Evolutionary conservation across 306 rosid genomes (phyloP).

Genomic region (Delonix regia): DNA sequence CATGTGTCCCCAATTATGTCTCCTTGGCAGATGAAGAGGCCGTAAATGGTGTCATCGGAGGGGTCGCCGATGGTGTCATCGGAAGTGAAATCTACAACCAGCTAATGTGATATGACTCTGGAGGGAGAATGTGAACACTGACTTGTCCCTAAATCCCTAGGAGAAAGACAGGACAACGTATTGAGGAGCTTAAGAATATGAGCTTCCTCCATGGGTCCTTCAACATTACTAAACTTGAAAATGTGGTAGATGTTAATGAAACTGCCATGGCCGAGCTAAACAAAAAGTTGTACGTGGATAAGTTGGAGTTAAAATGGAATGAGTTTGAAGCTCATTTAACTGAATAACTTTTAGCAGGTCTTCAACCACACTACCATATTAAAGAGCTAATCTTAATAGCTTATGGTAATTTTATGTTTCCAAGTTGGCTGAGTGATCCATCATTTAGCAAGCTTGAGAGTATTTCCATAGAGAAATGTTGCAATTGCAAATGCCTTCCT

Average conservation of each 20-base stretch:
- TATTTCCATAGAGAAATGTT: not conserved
- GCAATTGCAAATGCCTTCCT: not conserved
- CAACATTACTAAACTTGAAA: constrained; percentile 35
- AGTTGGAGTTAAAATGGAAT: constrained; percentile 35
- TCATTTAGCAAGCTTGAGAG: constrained; percentile 1
- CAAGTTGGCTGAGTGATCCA: constrained; percentile 25
- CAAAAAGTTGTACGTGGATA: constrained; percentile 30
- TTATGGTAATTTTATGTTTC: constrained; percentile 31
- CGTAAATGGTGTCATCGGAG: too few relatives aligned
- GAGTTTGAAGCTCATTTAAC: not conserved
- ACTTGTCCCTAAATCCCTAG: constrained; percentile 8
- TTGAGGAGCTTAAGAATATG: constrained; percentile 31
- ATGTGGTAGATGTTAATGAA: constrained; percentile 10
- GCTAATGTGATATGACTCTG: too few relatives aligned
- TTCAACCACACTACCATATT: constrained; percentile 9
- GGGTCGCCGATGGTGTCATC: too few relatives aligned
- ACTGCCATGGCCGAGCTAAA: constrained; percentile 14
- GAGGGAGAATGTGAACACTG: too few relatives aligned
- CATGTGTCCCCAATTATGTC: too few relatives aligned
- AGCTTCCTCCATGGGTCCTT: constrained; percentile 26
- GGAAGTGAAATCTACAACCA: too few relatives aligned
- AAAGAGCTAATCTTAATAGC: constrained; percentile 7
- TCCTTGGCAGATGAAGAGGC: too few relatives aligned
- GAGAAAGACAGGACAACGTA: constrained; percentile 12
- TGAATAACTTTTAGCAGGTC: constrained; percentile 15